phyloP scores from a whole-genome alignment of 306 rosid genomes.

The Malus asiatica region DNA sequence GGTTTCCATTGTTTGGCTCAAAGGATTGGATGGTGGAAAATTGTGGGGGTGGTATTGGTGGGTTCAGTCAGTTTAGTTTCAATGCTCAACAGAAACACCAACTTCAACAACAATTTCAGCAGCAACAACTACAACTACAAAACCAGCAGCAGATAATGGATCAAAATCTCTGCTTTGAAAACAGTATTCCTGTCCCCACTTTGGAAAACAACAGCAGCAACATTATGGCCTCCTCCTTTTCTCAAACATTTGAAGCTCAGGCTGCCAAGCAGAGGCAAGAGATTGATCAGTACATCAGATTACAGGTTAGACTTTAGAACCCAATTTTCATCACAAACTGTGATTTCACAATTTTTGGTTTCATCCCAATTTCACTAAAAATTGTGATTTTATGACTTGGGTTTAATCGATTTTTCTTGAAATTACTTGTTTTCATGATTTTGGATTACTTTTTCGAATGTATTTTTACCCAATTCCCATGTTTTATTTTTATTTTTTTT shows the following conservation, averaged over 20 bases:
- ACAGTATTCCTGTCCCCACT: conserved; percentile 5
- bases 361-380: background rate
- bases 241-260: conserved; percentile 24
- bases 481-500: background rate
- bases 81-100: conserved; percentile 30
- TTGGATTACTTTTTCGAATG: background rate
- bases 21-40: conserved; percentile 23
- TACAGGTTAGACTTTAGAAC: conserved; percentile 34
- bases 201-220: conserved; percentile 4
- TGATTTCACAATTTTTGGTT: background rate
- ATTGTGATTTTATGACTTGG: background rate
- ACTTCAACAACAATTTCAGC: conserved; percentile 9
- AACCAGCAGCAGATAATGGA: conserved; percentile 11
- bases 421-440: background rate
- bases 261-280: conserved; percentile 43
- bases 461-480: background rate
- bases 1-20: conserved; percentile 32
- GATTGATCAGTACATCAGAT: conserved; percentile 39
- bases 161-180: conserved; percentile 6
- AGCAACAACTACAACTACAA: conserved; percentile 14
- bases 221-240: conserved; percentile 7
- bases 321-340: background rate
- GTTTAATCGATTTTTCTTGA: background rate
- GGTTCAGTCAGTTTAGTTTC: conserved; percentile 22
- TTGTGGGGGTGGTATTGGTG: conserved; percentile 22